Conservation (phyloP, 768 basidiomycete genomes). For the Neoboletus brunneissimus region DNA sequence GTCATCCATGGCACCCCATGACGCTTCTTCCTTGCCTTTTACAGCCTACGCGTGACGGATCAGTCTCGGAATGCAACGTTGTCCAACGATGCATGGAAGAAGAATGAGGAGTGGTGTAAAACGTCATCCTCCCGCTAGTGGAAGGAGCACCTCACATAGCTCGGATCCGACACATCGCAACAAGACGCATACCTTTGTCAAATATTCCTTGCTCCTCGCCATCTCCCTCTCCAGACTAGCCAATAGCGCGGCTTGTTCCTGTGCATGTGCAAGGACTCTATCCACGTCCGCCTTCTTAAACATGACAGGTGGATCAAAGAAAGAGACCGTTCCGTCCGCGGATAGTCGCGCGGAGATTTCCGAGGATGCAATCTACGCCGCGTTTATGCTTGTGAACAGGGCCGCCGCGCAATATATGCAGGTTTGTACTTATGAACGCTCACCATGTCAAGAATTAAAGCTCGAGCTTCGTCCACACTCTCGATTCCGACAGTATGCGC, state of each 20-base stretch:
- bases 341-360: slow-evolving; percentile 72
- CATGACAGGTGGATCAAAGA: slow-evolving; percentile 59
- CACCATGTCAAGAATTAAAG: slow-evolving; percentile 73
- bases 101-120: not conserved
- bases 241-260: slow-evolving; percentile 40
- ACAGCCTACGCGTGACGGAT: slow-evolving; percentile 21
- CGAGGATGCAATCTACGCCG: slow-evolving; percentile 58
- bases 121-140: not conserved
- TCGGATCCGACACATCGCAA: not conserved
- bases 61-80: not conserved
- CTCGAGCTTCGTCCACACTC: slow-evolving; percentile 52
- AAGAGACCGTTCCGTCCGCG: slow-evolving; percentile 68
- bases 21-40: slow-evolving; percentile 28
- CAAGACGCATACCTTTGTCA: slow-evolving; percentile 56
- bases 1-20: slow-evolving; percentile 29
- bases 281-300: slow-evolving; percentile 65
- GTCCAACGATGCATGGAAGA: not conserved
- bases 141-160: not conserved
- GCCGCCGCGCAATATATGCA: not conserved
- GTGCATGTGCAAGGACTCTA: slow-evolving; percentile 48
- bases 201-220: slow-evolving; percentile 65
- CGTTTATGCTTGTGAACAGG: slow-evolving; percentile 1
- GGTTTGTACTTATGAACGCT: slow-evolving; percentile 8
- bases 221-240: slow-evolving; percentile 33
- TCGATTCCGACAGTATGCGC: slow-evolving; percentile 44